phyloP scores from a whole-genome alignment of 345 rosid genomes.

The Salix caprea region DNA sequence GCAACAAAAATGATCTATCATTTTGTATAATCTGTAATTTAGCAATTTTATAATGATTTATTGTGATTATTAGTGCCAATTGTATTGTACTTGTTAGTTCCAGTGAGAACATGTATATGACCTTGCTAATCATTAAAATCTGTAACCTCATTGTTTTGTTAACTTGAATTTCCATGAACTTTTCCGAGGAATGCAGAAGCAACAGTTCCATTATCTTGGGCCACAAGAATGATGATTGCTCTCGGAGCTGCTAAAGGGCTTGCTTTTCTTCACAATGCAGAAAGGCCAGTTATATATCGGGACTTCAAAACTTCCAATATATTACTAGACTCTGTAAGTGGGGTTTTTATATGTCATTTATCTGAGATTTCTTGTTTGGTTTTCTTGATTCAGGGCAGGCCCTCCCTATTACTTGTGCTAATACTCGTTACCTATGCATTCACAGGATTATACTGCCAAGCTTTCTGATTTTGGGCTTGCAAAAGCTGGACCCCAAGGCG shows the following conservation, averaged over 20 bases:
- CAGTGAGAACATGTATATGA: not conserved
- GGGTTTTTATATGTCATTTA: conserved; percentile 1
- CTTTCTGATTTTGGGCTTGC: conserved; percentile 98
- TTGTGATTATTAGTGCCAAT: not conserved
- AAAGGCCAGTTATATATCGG: conserved; percentile 87
- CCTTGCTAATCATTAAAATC: not conserved
- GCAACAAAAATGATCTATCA: not conserved
- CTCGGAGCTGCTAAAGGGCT: conserved; percentile 98
- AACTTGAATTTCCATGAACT: conserved; percentile 24
- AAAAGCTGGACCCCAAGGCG: conserved; percentile 98
- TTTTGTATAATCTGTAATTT: not conserved
- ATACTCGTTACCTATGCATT: conserved; percentile 20
- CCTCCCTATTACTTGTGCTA: conserved; percentile 1
- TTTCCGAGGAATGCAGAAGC: conserved; percentile 53
- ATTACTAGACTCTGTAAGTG: conserved; percentile 80
- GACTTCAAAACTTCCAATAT: conserved; percentile 98
- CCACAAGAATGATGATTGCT: conserved; percentile 94
- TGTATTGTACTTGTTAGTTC: not conserved
- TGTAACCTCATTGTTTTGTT: conserved; percentile 1
- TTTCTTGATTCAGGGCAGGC: not conserved
- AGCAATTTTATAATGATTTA: not conserved
- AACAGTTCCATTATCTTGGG: conserved; percentile 75
- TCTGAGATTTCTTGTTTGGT: conserved; percentile 2
- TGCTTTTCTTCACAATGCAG: conserved; percentile 94
- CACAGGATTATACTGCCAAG: conserved; percentile 90